Evolutionary conservation across 202 grass and related monocot genomes (phyloP), one percentile per base, ranked within the genome.

Genomic region (Schoenoplectus triqueter): DNA sequence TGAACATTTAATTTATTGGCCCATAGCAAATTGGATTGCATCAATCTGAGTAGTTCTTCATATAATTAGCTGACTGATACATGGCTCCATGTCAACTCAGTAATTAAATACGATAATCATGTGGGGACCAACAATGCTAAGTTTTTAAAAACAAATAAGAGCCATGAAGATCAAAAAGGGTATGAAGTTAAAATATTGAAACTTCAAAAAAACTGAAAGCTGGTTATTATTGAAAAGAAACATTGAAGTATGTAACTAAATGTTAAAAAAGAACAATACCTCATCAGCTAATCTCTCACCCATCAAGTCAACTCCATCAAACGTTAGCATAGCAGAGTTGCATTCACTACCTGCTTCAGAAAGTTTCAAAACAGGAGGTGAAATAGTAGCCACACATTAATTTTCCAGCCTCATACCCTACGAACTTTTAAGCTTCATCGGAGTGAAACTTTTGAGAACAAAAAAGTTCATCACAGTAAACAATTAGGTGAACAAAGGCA

Each of bases 231-330:
- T 41, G 52, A 42, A 78, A 78, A 78, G 4, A 18, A 61, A 78
- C 54, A 78, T 39, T 61, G 1, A 73, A 76, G 52, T 17, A 51
- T 54, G 55, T 14, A 78, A 78, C 14, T 5, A 42, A 42, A 44
- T 9, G 70, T 40, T 31, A 31, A 31, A 31, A 31, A 31, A 31
- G 31, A 31, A 31, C 31, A 31, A 31, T 94, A 98, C 95, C 95
- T 98, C 95, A 13, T 95, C 86, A 2, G 93, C 93, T 86, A 98
- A 85, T 73, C 95, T 94, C 88, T 98, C 95, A 51, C 95, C 95
- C 95, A 98, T 98, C 89, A 94, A 86, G 80, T 98, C 95, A 84
- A 98, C 95, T 75, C 95, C 95, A 0, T 98, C 95, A 87, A 98
- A 98, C 84, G 95, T 98, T 78, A 95, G 88, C 14, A 87, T 94